phyloP scores from a whole-genome alignment of 192 early-diverging fungal genomes.

The Rhizophlyctis rosea region DNA sequence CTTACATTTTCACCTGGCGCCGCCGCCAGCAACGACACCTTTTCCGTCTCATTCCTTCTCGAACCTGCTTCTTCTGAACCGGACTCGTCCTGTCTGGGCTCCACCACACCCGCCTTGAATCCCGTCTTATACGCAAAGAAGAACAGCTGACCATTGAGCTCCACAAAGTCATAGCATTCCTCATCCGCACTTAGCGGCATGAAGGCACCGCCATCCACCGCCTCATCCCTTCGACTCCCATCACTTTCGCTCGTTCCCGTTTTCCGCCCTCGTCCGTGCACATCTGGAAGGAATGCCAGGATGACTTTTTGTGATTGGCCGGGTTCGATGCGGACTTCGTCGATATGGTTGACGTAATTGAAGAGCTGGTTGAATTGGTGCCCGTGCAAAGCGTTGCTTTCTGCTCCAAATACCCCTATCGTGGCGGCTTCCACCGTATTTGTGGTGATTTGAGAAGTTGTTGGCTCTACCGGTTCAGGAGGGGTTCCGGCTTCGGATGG shows the following conservation, averaged over 20 bases:
- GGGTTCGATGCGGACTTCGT: conserved; percentile 63
- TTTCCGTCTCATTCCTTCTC: too few relatives aligned
- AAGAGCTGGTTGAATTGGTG: conserved; percentile 89
- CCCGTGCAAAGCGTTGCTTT: conserved; percentile 17
- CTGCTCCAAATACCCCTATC: conserved; percentile 38
- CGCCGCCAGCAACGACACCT: too few relatives aligned
- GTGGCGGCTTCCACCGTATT: conserved; percentile 67
- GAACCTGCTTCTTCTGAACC: too few relatives aligned
- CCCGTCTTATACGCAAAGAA: conserved; percentile 72
- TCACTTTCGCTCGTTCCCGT: conserved; percentile 25
- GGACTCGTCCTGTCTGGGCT: too few relatives aligned
- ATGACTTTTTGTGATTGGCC: conserved; percentile 70
- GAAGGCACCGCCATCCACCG: neutral
- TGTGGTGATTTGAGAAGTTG: conserved; percentile 38
- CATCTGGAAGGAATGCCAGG: conserved; percentile 74
- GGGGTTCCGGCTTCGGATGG: conserved; percentile 14
- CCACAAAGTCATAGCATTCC: conserved; percentile 64
- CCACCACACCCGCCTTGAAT: too few relatives aligned
- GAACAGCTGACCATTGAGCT: conserved; percentile 79
- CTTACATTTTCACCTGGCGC: too few relatives aligned
- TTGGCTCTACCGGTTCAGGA: conserved; percentile 7
- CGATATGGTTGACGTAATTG: conserved; percentile 85
- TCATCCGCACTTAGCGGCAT: conserved; percentile 45
- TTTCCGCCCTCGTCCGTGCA: conserved; percentile 18
- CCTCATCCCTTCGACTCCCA: conserved; percentile 6